Base-by-base conservation (phyloP, 257 asterid species). In the Forsythia suspensa region DNA sequence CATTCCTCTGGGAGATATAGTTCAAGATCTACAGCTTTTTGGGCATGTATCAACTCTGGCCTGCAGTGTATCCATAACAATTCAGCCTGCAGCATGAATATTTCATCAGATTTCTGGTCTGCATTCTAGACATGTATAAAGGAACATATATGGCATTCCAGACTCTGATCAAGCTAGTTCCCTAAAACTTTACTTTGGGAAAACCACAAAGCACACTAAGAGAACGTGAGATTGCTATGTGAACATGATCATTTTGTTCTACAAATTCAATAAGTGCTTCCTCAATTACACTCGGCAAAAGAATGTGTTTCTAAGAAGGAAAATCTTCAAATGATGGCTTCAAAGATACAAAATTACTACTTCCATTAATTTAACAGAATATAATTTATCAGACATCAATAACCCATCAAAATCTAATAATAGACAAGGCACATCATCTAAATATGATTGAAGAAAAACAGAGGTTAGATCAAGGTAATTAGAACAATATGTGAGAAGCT, bases 41-140 rank as follows among this genome's bases (percentile, higher is more conserved):
- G 86, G 80, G 87, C 85, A 79, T 55, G 85, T 48, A 81, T 71
- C 82, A 92, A 83, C 82, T 92, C 96, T 48, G 75, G 82, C 84
- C 79, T 79, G 82, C 98, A 94, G 57, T 85, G 85, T 40, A 75
- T 74, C 88, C 81, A 82, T 77, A 91, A 66, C 66, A 90, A 79
- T 46, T 88, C 95, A 76, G 90, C 97, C 97, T 94, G 96, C 89
- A 89, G 77, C 43, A 71, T 74, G 69, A 86, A 71, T 84, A 37
- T 74, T 66, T 51, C 52, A 83, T 80, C 78, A 75, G 75, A 83
- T 80, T 76, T 70, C 51, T 75, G 63, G 75, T 81, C 16, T 65
- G 65, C 67, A 75, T 66, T 48, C 24, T 65, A 59, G 71, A 71
- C 15, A 20, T 34, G 15, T 4, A 55, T 21, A 65, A 44, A 76